phyloP scores from a whole-genome alignment of 108 stramenopile species.

The Cyclotella atomus region DNA sequence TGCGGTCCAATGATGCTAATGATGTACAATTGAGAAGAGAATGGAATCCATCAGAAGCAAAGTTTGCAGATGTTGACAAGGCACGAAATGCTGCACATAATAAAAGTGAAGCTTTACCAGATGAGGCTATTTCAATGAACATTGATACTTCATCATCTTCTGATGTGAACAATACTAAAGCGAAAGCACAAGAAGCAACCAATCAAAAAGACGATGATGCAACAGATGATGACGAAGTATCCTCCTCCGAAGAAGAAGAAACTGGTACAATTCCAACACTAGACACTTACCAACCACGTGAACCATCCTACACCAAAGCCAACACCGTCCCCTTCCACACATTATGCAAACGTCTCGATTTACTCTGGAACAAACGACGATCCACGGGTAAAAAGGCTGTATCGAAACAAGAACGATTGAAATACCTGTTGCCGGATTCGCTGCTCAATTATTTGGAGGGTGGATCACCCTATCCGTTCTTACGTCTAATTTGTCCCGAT shows the following conservation, averaged over 20 bases:
- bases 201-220: too few relatives aligned
- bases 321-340: slow-evolving; percentile 57
- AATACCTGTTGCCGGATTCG: slow-evolving; percentile 49
- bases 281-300: slow-evolving; percentile 31
- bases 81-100: not conserved
- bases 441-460: slow-evolving; percentile 42
- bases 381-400: slow-evolving; percentile 22
- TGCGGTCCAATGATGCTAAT: not conserved
- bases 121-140: not conserved
- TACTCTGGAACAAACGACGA: slow-evolving; percentile 50
- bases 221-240: not conserved
- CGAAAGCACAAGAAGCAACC: too few relatives aligned
- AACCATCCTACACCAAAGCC: slow-evolving; percentile 65
- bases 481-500: slow-evolving; percentile 77
- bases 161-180: too few relatives aligned
- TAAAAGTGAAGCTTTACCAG: not conserved
- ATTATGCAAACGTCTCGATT: slow-evolving; percentile 63
- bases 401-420: slow-evolving; percentile 46
- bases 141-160: too few relatives aligned
- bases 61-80: not conserved
- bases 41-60: not conserved
- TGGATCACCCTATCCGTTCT: slow-evolving; percentile 59
- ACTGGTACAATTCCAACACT: slow-evolving; percentile 18
- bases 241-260: not conserved
- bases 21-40: not conserved